A percentile compares a stretch with the other conserved stretches of the same genome.
Conservation (phyloP, 495 filamentous ascomycete species). For the Podospora pseudopauciseta region DNA sequence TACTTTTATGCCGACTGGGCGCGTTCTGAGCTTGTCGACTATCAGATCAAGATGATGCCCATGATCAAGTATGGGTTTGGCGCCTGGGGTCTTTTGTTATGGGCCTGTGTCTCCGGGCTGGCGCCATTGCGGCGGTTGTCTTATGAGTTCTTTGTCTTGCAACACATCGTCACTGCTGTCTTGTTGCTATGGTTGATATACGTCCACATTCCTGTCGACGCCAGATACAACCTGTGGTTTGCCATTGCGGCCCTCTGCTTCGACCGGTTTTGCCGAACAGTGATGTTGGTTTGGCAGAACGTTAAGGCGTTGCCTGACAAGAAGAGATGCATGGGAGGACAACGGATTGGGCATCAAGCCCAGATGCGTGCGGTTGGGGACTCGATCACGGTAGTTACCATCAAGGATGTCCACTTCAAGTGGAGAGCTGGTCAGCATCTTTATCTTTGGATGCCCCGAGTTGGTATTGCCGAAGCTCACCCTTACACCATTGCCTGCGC, state of each 20-base stretch:
- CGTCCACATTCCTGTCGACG: constrained; percentile 58
- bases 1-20: constrained; percentile 70
- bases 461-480: constrained; percentile 69
- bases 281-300: constrained; percentile 59
- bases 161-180: constrained; percentile 67
- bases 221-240: constrained; percentile 64
- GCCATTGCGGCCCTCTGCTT: constrained; percentile 66
- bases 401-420: constrained; percentile 61
- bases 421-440: constrained; percentile 80
- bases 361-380: constrained; percentile 59
- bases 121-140: constrained; percentile 63
- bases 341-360: constrained; percentile 53
- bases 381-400: constrained; percentile 64
- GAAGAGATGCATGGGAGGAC: constrained; percentile 39
- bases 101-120: constrained; percentile 64
- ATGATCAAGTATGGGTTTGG: constrained; percentile 67
- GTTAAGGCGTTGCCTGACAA: constrained; percentile 44
- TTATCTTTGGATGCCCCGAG: constrained; percentile 66
- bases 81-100: constrained; percentile 70
- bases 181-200: constrained; percentile 66
- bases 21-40: constrained; percentile 57
- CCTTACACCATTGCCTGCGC: constrained; percentile 73
- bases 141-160: constrained; percentile 80
- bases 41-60: constrained; percentile 59
- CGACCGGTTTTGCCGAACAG: constrained; percentile 58